Evolutionary conservation across 176 grass and related monocot genomes (phyloP).

Genomic region (Rhynchospora pubera): DNA sequence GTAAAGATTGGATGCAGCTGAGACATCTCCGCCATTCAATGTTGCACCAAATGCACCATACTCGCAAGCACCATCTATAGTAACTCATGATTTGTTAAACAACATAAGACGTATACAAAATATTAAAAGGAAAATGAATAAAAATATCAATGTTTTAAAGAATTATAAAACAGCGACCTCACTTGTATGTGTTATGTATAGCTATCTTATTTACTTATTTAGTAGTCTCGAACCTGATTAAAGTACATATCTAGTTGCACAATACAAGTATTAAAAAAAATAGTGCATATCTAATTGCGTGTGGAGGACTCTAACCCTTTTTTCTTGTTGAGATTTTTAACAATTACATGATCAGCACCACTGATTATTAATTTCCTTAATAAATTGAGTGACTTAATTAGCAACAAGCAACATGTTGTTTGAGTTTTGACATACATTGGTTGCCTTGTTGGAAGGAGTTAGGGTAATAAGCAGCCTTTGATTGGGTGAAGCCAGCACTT

Average conservation of each 20-base stretch:
- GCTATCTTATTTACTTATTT: neutral
- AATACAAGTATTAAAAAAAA: no score
- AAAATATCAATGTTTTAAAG: neutral
- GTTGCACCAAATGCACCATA: constrained; percentile 44
- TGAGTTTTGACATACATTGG: constrained; percentile 28
- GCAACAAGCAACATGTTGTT: constrained; percentile 2
- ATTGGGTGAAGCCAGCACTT: constrained; percentile 34
- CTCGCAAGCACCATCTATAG: constrained; percentile 49
- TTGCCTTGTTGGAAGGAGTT: constrained; percentile 38
- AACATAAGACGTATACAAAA: neutral
- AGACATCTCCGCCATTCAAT: constrained; percentile 45
- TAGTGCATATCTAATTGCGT: no score
- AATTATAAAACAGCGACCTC: neutral
- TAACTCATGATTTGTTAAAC: neutral
- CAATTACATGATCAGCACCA: neutral
- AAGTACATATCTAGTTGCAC: neutral
- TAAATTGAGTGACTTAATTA: neutral
- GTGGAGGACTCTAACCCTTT: neutral
- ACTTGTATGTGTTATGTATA: neutral
- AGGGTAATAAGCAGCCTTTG: constrained; percentile 60
- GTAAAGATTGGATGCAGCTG: constrained; percentile 53
- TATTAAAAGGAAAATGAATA: neutral
- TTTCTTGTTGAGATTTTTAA: neutral
- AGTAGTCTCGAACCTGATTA: neutral
- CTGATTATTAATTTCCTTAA: neutral